Conservation (phyloP, 345 rosid species). For the Lepidium africanum region DNA sequence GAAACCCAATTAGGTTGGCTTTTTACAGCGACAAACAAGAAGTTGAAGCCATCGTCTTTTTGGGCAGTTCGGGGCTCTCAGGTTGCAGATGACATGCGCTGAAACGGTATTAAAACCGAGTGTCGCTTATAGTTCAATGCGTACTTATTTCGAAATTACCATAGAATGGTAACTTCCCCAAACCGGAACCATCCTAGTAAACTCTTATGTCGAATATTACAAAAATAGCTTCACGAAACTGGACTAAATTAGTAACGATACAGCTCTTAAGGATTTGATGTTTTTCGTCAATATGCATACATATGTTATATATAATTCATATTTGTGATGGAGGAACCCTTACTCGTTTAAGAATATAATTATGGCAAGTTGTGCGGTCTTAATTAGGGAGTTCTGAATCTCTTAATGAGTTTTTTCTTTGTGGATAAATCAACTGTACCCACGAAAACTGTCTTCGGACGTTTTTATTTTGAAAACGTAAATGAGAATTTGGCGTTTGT, state of each 20-base stretch:
- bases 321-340: not conserved
- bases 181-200: not conserved
- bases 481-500: too few relatives aligned
- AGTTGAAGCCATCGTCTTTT: slow-evolving; percentile 70
- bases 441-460: too few relatives aligned
- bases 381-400: not conserved
- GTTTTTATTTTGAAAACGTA: too few relatives aligned
- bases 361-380: not conserved
- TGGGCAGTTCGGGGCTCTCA: slow-evolving; percentile 86
- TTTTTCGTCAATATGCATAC: not conserved
- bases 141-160: not conserved
- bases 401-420: not conserved
- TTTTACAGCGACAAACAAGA: slow-evolving; percentile 61
- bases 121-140: not conserved
- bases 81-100: slow-evolving; percentile 47
- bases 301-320: not conserved
- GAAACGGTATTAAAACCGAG: not conserved
- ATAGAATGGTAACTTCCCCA: not conserved
- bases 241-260: not conserved
- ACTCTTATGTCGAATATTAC: slow-evolving; percentile 9
- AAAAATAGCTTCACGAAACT: not conserved
- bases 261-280: not conserved
- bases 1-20: slow-evolving; percentile 81
- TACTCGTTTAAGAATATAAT: not conserved
- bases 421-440: not conserved